Base-by-base conservation (phyloP, 2,329 filamentous ascomycete genomes). In the Trichophyton verrucosum region DNA sequence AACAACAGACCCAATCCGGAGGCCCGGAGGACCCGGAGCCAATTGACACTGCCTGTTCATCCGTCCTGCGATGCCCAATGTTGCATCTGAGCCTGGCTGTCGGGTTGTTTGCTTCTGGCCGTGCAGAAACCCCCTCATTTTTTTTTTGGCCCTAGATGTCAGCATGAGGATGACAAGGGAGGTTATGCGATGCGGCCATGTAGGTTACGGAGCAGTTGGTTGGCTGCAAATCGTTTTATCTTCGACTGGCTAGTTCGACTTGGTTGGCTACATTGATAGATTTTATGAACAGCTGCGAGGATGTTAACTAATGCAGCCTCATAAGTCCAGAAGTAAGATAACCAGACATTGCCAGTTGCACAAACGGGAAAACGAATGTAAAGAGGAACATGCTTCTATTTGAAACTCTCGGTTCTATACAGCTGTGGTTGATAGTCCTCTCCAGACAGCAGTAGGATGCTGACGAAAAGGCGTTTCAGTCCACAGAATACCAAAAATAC, bases 381-480 rank as follows among this genome's bases (percentile, higher is more conserved):
- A 46, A 59, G 53, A 58, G 24, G 17, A 55, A 56, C 55, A 61
- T 58, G 38, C 57, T 59, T 61, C 53, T 60, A 61, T 60, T 60
- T 38, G 40, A 60, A 60, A 61, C 30, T 49, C 57, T 61, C 49
- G 57, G 60, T 63, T 63, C 62, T 63, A 61, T 61, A 63, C 60
- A 63, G 42, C 51, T 60, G 44, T n/a, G 27, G 44, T 44, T 27
- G 56, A 58, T 24, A n/a, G 20, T 38, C 22, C 36, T 22, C 56
- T 46, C 36, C n/a, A 22, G 20, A 13, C 7, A 58, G 11, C 51
- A 17, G 15, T 27, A 17, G 51, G 51, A 27, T 20, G 51, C 51
- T n/a, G 51, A 11, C 6, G 11, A 36, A 30, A 55, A 55, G 33
- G 30, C 33, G n/a, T 17, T 44, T 42, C 56, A 58, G 30, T 9